A percentile compares a stretch with the other conserved stretches of the same genome.
Conservation (phyloP, 2,329 filamentous ascomycete species). For the Trichoderma semiorbis region DNA sequence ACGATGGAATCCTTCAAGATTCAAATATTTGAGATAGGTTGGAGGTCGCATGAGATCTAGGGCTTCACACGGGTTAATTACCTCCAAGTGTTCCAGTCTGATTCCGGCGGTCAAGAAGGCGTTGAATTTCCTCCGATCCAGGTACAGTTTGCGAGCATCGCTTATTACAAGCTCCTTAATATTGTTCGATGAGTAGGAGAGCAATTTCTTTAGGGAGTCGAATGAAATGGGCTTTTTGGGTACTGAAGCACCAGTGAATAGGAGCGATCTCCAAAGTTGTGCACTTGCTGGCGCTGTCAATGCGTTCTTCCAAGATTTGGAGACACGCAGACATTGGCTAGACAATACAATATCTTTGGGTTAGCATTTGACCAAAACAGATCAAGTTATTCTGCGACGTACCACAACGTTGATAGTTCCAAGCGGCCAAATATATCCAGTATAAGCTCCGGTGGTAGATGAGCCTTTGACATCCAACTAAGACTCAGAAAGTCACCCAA, state of each 20-base stretch:
- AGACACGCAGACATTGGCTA: conserved; percentile 34
- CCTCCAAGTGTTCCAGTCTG: conserved; percentile 22
- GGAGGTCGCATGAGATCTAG: conserved; percentile 21
- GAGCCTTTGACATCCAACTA: neutral
- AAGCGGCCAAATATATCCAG: conserved; percentile 35
- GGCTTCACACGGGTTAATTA: neutral
- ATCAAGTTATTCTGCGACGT: conserved; percentile 1
- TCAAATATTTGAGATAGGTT: conserved; percentile 14
- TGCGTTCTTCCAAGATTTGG: conserved; percentile 31
- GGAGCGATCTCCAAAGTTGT: conserved; percentile 32
- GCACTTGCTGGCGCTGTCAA: conserved; percentile 29
- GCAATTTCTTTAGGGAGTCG: conserved; percentile 28
- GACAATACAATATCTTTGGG: no score
- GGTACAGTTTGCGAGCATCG: neutral
- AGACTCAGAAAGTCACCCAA: conserved; percentile 21
- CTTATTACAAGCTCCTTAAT: conserved; percentile 16
- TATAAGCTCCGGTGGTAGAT: conserved; percentile 36
- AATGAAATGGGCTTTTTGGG: conserved; percentile 25
- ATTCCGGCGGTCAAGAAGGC: conserved; percentile 21
- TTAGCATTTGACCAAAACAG: neutral
- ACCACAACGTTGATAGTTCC: conserved; percentile 33
- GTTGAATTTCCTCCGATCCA: conserved; percentile 14
- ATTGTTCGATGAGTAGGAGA: conserved; percentile 32
- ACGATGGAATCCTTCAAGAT: conserved; percentile 23
- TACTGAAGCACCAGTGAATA: conserved; percentile 26